Conservation (phyloP, 306 rosid genomes). For the Myrica gale region DNA sequence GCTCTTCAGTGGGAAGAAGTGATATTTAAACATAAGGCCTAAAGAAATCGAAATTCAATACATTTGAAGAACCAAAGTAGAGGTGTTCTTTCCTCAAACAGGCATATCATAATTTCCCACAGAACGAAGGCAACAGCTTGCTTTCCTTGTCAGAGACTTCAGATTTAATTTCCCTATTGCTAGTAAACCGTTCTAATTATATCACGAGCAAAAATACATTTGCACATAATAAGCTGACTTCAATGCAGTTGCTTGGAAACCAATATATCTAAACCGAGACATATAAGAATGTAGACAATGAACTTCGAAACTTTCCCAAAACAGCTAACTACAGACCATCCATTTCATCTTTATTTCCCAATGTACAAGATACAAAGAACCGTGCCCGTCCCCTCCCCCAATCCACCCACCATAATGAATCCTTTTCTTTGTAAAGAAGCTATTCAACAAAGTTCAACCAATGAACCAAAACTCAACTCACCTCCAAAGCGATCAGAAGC, state of each 20-base stretch:
- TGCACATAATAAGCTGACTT: not conserved
- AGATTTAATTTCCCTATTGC: not conserved
- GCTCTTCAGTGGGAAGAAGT: not conserved
- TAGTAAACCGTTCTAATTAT: not conserved
- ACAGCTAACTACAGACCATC: constrained; percentile 35
- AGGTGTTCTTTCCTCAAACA: not conserved
- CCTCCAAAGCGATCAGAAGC: constrained; percentile 44
- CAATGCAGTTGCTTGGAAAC: not conserved
- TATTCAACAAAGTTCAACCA: constrained; percentile 39
- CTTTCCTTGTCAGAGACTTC: not conserved
- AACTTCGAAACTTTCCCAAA: constrained; percentile 26
- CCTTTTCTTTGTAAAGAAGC: constrained; percentile 56
- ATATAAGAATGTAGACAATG: constrained; percentile 36
- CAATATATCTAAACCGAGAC: not conserved
- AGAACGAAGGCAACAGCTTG: not conserved
- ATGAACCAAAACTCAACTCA: constrained; percentile 45
- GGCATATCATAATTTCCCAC: not conserved
- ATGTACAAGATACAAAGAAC: constrained; percentile 69
- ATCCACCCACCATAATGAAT: constrained; percentile 41
- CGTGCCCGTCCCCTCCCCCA: constrained; percentile 17
- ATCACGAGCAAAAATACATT: constrained; percentile 2
- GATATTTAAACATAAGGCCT: not conserved
- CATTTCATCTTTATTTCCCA: constrained; percentile 39
- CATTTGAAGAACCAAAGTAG: not conserved
- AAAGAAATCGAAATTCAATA: not conserved